Percentiles rank a stretch among this genome's conserved stretches.
Conservation (phyloP, 1,139 yeast genomes). For the Eremothecium sinecaudum region DNA sequence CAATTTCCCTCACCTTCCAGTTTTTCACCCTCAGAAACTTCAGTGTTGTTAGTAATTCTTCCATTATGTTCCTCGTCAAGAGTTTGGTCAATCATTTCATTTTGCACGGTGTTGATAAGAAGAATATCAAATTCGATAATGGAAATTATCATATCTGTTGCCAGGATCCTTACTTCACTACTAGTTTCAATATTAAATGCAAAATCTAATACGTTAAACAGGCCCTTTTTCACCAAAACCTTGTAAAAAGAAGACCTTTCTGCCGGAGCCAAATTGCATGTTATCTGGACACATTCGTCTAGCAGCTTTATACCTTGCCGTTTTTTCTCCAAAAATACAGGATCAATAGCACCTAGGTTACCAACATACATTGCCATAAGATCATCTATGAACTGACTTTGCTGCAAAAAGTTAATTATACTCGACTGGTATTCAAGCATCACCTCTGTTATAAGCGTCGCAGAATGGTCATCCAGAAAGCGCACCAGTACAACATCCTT, state of each 20-base stretch:
- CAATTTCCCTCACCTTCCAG: neutral
- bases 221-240: constrained; percentile 55
- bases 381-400: constrained; percentile 36
- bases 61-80: constrained; percentile 5
- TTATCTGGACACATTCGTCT: constrained; percentile 70
- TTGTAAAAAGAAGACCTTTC: constrained; percentile 63
- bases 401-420: constrained; percentile 57
- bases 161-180: constrained; percentile 49
- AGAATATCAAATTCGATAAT: constrained; percentile 80
- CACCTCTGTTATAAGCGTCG: constrained; percentile 45
- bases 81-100: constrained; percentile 12
- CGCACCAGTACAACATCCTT: constrained; percentile 82
- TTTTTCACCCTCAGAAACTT: neutral
- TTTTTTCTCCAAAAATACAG: constrained; percentile 28
- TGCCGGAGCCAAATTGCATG: constrained; percentile 54
- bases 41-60: neutral
- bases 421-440: constrained; percentile 26
- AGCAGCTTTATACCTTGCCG: constrained; percentile 70
- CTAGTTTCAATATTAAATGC: constrained; percentile 54
- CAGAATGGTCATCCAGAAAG: constrained; percentile 69
- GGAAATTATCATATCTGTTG: constrained; percentile 72
- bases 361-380: constrained; percentile 47
- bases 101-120: constrained; percentile 40
- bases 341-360: constrained; percentile 7
- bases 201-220: constrained; percentile 60